Percentiles rank a stretch among this genome's conserved stretches.
These are phyloP conservation scores for Onygenales sp. DNA, from an alignment of 2,329 filamentous ascomycete genomes.

Conservation along the genomic window DNA sequence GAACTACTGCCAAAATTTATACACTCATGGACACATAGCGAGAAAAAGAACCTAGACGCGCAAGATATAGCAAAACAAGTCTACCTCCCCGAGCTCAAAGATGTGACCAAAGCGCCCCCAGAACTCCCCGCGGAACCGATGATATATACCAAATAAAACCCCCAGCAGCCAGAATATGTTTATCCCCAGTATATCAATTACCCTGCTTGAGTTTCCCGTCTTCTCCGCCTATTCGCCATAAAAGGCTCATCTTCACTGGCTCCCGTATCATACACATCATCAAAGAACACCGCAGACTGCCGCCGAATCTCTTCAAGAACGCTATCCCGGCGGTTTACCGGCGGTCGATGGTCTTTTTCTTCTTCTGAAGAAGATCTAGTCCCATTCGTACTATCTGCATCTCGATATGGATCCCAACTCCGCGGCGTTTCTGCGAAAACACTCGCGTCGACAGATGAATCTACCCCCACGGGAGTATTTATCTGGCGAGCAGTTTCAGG, in stretches of 20 bases:
- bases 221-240: background rate
- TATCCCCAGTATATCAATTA: too few relatives aligned
- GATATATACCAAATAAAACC: too few relatives aligned
- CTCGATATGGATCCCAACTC: background rate
- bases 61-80: too few relatives aligned
- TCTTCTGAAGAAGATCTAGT: conserved; percentile 16
- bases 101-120: too few relatives aligned
- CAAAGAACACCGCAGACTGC: conserved; percentile 39
- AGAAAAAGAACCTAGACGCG: too few relatives aligned
- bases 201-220: background rate
- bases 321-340: conserved; percentile 19
- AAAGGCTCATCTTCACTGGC: conserved; percentile 8
- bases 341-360: conserved; percentile 15
- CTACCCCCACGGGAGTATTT: background rate
- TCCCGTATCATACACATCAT: conserved; percentile 24
- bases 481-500: conserved; percentile 9
- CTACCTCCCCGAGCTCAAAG: too few relatives aligned
- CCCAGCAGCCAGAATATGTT: too few relatives aligned
- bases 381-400: conserved; percentile 5
- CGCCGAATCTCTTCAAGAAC: conserved; percentile 36
- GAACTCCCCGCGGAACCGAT: too few relatives aligned
- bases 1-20: too few relatives aligned
- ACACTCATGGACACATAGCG: too few relatives aligned
- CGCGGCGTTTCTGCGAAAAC: background rate
- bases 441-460: background rate